A percentile compares a stretch with the other conserved stretches of the same genome.
Evolutionary conservation across 2,329 filamentous ascomycete species (phyloP).

Genomic region (Cercospora sp.): DNA sequence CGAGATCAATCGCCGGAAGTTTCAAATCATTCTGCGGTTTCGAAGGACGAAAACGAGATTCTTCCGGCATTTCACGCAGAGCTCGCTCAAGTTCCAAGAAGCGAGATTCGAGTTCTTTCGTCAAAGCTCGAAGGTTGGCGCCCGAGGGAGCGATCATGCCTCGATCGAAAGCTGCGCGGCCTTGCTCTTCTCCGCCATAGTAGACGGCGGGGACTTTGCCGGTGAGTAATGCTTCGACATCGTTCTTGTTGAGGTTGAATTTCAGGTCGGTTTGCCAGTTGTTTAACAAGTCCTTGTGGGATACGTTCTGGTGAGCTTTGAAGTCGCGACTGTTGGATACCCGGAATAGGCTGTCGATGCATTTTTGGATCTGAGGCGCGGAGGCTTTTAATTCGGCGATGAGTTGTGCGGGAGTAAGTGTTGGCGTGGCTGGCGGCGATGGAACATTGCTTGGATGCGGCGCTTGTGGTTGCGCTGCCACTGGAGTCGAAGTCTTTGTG

Average conservation of each 20-base stretch:
- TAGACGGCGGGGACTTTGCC: conserved; percentile 55
- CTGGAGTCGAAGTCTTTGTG: conserved; percentile 26
- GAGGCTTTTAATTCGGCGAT: conserved; percentile 36
- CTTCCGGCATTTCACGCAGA: conserved; percentile 46
- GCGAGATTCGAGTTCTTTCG: conserved; percentile 65
- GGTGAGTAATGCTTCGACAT: conserved; percentile 50
- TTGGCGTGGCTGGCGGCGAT: conserved; percentile 37
- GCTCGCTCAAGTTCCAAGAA: conserved; percentile 68
- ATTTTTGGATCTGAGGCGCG: conserved; percentile 37
- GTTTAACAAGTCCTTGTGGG: conserved; percentile 33
- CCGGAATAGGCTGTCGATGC: conserved; percentile 39
- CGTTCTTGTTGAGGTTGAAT: conserved; percentile 41
- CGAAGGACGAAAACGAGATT: conserved; percentile 32
- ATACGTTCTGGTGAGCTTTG: conserved; percentile 34
- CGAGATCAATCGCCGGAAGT: conserved; percentile 37
- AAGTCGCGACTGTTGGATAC: conserved; percentile 32
- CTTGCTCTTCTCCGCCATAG: conserved; percentile 44
- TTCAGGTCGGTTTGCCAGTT: conserved; percentile 37
- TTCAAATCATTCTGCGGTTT: conserved; percentile 37
- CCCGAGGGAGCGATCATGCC: conserved; percentile 75
- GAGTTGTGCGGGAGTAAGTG: conserved; percentile 36
- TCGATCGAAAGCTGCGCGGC: conserved; percentile 51
- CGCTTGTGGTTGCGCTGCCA: conserved; percentile 12
- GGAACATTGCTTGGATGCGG: conserved; percentile 34
- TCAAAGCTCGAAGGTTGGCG: conserved; percentile 72